Conservation (phyloP, 257 asterid genomes). For the Nicotiana otophora region DNA sequence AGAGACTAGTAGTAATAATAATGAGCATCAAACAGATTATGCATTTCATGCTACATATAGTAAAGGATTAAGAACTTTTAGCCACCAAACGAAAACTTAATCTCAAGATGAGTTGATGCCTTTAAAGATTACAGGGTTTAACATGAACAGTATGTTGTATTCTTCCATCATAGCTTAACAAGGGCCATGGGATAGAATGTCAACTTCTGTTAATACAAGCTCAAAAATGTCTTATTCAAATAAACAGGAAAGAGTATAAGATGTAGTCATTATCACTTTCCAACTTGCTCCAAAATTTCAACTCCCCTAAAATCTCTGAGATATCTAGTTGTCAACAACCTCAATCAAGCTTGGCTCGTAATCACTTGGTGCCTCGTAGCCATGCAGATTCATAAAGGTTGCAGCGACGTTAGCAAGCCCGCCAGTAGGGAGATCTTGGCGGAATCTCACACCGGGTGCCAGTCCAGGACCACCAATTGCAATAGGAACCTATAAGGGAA, state of each 20-base stretch:
- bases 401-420: slow-evolving; percentile 98
- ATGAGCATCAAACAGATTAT: too few relatives aligned
- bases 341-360: slow-evolving; percentile 90
- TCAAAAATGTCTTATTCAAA: slow-evolving; percentile 5
- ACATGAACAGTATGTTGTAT: neutral
- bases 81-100: neutral
- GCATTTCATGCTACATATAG: too few relatives aligned
- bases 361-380: slow-evolving; percentile 76
- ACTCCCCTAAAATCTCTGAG: neutral
- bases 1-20: too few relatives aligned
- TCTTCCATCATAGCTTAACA: neutral
- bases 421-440: slow-evolving; percentile 64
- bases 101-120: neutral
- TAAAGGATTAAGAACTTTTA: neutral
- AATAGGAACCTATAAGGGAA: slow-evolving; percentile 59
- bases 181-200: neutral
- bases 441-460: slow-evolving; percentile 67
- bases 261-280: neutral
- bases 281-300: slow-evolving; percentile 3
- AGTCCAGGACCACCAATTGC: slow-evolving; percentile 98
- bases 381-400: slow-evolving; percentile 86
- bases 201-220: neutral
- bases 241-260: neutral
- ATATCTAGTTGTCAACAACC: slow-evolving; percentile 55
- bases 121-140: neutral